Evolutionary conservation across 371 early-diverging fungal genomes (phyloP), one percentile per base, ranked within the genome.

Genomic region (Mucor indicus): DNA sequence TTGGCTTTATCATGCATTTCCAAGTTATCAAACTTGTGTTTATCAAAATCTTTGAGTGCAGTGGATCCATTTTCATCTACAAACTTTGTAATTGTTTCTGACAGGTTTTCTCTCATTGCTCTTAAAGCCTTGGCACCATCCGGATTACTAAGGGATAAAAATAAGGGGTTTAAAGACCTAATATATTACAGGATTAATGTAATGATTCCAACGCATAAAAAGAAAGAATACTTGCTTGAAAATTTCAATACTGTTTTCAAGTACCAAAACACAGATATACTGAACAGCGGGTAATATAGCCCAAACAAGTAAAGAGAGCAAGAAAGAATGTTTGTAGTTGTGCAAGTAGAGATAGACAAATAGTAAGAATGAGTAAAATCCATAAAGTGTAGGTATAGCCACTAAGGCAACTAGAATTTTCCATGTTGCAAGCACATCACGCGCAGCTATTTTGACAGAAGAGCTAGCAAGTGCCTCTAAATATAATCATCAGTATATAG

Each of bases 361-460:
- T 3, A 64, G 30, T 19, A 74, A 25, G 27, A 48, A 38, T 8
- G 81, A 69, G 44, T 90, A 89, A 12, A 78, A 57, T 2, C 78
- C 59, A 40, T 83, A 87, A 8, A 89, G 52, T 3, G 73, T 19
- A 19, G 92, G 91, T 27, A 79, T 63, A 24, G 84, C 66, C 3
- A 77, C 75, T 24, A 84, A 45, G 11, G 83, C 77, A 11, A 84
- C 80, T 17, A 89, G 54, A 10, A 92, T 76, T 57, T 92, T 92
- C 94, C 93, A 93, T 1, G 94, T 91, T 0, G 90, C 87, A 6
- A 93, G 65, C 4, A 94, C 93, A 64, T 94, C 94, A 24, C 80
- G 80, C 13, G 87, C 94, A 24, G 78, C 79, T 47, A 93, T 80
- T 58, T 94, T 94, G 40, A 94, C 93, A 41, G 74, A 81, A 9